A percentile compares a stretch with the other conserved stretches of the same genome.
These are phyloP conservation scores for Trichoderma koningii DNA, from an alignment of 2,329 filamentous ascomycete genomes.

Conservation along the genomic window DNA sequence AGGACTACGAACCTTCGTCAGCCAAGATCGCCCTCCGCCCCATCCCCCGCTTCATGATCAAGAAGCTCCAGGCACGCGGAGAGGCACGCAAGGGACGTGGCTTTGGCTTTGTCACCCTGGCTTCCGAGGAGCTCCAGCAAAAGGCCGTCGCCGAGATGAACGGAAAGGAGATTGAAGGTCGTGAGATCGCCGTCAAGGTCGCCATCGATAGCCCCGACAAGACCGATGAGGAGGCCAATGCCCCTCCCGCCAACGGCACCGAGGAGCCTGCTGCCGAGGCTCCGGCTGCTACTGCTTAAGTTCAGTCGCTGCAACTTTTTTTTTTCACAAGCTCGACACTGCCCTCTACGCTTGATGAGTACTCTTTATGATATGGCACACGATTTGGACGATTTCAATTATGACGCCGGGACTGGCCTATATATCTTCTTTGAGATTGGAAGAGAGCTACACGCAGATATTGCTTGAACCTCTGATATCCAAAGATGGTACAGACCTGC, in stretches of 20 bases:
- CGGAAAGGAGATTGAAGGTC: conserved; percentile 97
- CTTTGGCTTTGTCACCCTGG: conserved; percentile 96
- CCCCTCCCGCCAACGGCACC: conserved; percentile 50
- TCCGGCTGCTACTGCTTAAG: conserved; percentile 40
- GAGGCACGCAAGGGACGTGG: conserved; percentile 99
- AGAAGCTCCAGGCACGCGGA: conserved; percentile 98
- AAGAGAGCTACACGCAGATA: conserved; percentile 34
- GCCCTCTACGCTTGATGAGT: conserved; percentile 36
- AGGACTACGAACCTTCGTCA: conserved; percentile 85
- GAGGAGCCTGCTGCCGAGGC: conserved; percentile 37
- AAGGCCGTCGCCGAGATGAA: conserved; percentile 99
- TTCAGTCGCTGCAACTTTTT: conserved; percentile 30
- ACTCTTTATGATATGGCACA: conserved; percentile 45
- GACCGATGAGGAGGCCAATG: conserved; percentile 79
- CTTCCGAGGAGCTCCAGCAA: conserved; percentile 92
- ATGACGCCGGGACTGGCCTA: conserved; percentile 37
- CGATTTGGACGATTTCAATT: conserved; percentile 46
- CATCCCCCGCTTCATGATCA: conserved; percentile 99
- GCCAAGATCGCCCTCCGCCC: conserved; percentile 98
- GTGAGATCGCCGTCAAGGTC: conserved; percentile 99
- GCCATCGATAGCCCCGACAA: conserved; percentile 99
- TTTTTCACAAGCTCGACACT: conserved; percentile 35
- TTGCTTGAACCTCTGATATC: conserved; percentile 35
- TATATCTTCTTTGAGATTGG: conserved; percentile 35
- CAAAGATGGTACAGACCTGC: conserved; percentile 35